These are phyloP conservation scores for Bacterosira constricta DNA, from an alignment of 108 stramenopile genomes.

Conservation along the genomic window DNA sequence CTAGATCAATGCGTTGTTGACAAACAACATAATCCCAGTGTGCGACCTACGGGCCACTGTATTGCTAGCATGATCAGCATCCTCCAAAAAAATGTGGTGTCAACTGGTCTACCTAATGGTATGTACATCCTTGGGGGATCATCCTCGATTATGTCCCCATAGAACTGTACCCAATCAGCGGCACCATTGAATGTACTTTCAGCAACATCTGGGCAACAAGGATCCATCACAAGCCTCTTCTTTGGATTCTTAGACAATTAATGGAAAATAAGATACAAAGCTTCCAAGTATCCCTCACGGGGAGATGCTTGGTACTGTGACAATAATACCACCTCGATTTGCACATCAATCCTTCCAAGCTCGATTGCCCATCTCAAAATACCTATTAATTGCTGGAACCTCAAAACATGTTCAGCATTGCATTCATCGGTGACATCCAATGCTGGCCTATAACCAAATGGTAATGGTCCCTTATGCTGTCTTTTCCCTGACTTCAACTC, in stretches of 20 bases:
- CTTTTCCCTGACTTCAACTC: neutral
- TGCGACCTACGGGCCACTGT: slow-evolving; percentile 35
- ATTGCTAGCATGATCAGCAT: slow-evolving; percentile 52
- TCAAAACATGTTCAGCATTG: neutral
- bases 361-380: slow-evolving; percentile 53
- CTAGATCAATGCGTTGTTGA: slow-evolving; percentile 38
- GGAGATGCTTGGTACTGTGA: too few species aligned
- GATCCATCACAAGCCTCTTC: too few species aligned
- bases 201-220: too few species aligned
- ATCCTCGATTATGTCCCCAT: too few species aligned
- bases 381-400: slow-evolving; percentile 35
- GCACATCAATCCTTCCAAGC: slow-evolving; percentile 49
- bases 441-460: slow-evolving; percentile 19
- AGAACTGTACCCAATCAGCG: too few species aligned
- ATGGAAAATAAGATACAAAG: too few species aligned
- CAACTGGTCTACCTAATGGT: too few species aligned
- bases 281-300: too few species aligned
- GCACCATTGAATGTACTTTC: too few species aligned
- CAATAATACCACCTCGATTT: slow-evolving; percentile 42
- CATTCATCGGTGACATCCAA: slow-evolving; percentile 13
- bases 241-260: too few species aligned
- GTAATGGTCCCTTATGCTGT: slow-evolving; percentile 7
- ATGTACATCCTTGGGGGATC: too few species aligned
- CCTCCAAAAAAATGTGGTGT: too few species aligned
- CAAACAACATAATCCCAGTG: slow-evolving; percentile 47